These are phyloP conservation scores for Ophiostoma populinum DNA, from an alignment of 2,329 filamentous ascomycete genomes.

Conservation along the genomic window DNA sequence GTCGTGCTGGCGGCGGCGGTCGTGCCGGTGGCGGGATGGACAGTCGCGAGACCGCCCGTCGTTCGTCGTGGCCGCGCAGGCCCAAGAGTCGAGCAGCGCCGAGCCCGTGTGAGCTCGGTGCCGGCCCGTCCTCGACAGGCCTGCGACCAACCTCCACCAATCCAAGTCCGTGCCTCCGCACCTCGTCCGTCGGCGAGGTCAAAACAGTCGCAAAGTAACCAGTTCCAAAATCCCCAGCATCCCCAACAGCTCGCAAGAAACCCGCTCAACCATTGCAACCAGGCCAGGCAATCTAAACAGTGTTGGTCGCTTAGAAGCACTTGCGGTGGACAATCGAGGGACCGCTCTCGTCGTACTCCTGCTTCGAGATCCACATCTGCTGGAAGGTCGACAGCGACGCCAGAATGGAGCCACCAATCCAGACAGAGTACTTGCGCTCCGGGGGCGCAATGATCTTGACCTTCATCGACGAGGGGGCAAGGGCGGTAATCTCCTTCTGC, in stretches of 20 bases:
- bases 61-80: too few species aligned
- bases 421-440: constrained; percentile 99
- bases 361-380: constrained; percentile 99
- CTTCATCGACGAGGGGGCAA: constrained; percentile 99
- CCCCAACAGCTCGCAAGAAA: constrained; percentile 1
- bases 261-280: not conserved
- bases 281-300: too few species aligned
- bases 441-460: constrained; percentile 99
- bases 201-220: constrained; percentile 1
- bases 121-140: too few species aligned
- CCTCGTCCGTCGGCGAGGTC: constrained; percentile 1
- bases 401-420: constrained; percentile 99
- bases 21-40: not conserved
- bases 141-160: not conserved
- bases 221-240: constrained; percentile 1
- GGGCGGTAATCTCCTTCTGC: constrained; percentile 99
- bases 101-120: too few species aligned
- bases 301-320: constrained; percentile 99
- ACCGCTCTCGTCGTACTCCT: constrained; percentile 99
- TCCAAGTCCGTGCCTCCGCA: constrained; percentile 2
- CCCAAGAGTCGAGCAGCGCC: too few species aligned
- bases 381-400: constrained; percentile 99
- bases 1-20: not conserved
- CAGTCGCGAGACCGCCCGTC: too few species aligned
- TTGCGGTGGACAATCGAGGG: constrained; percentile 99